Conservation (phyloP, 2,329 filamentous ascomycete species). For the Nothomitra cinnamomea region DNA sequence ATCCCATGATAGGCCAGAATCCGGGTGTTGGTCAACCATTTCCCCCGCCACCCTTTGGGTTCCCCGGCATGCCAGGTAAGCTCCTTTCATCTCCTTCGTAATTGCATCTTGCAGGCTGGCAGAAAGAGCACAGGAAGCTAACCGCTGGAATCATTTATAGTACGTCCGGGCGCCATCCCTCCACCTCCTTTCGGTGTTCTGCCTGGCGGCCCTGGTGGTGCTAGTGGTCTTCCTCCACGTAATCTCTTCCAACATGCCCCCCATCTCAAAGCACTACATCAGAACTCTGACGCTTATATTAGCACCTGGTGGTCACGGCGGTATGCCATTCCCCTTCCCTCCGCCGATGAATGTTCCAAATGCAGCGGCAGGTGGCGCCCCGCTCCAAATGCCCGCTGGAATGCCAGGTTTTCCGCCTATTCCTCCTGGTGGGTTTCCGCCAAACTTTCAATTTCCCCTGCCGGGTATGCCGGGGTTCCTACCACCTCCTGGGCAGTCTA, state of each 20-base stretch:
- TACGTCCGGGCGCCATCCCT: slow-evolving; percentile 6
- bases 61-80: slow-evolving; percentile 34
- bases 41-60: slow-evolving; percentile 40
- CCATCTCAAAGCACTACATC: not conserved
- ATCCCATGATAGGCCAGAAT: slow-evolving; percentile 59
- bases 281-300: not conserved
- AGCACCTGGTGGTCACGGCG: slow-evolving; percentile 13
- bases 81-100: not conserved
- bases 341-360: slow-evolving; percentile 16
- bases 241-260: not conserved
- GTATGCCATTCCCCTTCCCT: slow-evolving; percentile 19
- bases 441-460: slow-evolving; percentile 10
- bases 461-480: slow-evolving; percentile 2
- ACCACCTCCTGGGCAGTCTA: slow-evolving; percentile 2
- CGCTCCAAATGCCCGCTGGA: slow-evolving; percentile 7
- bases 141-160: slow-evolving; percentile 5
- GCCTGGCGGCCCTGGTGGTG: slow-evolving; percentile 1
- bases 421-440: slow-evolving; percentile 17
- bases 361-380: slow-evolving; percentile 7
- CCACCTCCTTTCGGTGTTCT: slow-evolving; percentile 6
- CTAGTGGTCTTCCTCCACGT: slow-evolving; percentile 6
- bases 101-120: not conserved
- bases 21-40: slow-evolving; percentile 23
- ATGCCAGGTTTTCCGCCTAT: slow-evolving; percentile 13
- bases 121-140: slow-evolving; percentile 8